Conservation (phyloP, 345 rosid genomes). For the Citrus maxima region DNA sequence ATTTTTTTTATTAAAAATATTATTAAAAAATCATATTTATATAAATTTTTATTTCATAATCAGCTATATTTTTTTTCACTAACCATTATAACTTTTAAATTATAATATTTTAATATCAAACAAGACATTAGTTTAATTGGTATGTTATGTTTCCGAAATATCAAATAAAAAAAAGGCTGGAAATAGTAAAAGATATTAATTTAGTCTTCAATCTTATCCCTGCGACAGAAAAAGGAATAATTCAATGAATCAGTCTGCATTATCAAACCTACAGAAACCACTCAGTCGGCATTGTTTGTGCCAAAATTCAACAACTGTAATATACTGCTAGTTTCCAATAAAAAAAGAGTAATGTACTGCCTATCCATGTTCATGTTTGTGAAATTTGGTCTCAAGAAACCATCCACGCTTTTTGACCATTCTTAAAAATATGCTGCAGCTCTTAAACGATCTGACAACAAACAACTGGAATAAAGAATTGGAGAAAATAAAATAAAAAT, state of each 20-base stretch:
- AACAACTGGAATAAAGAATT: neutral
- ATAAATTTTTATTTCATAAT: too few species aligned
- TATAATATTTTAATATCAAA: too few species aligned
- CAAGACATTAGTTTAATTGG: too few species aligned
- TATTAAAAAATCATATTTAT: too few species aligned
- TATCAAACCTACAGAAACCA: neutral
- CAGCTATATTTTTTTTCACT: rapidly evolving
- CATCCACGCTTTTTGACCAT: neutral
- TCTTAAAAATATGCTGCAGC: neutral
- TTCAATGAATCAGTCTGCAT: neutral
- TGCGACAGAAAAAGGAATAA: too few species aligned
- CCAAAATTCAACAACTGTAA: neutral
- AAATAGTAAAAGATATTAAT: neutral
- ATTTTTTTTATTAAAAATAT: too few species aligned
- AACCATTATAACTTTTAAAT: too few species aligned
- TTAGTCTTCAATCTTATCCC: neutral
- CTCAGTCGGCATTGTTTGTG: neutral
- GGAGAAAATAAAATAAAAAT: neutral
- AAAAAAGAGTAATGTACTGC: neutral
- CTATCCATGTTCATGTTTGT: neutral
- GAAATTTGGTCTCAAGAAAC: neutral
- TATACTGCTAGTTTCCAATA: neutral
- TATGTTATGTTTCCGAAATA: too few species aligned
- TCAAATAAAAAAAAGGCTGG: neutral
- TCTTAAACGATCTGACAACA: neutral